These are phyloP conservation scores for Symmetrospora coprosmae DNA, from an alignment of 768 basidiomycete species.

Conservation along the genomic window DNA sequence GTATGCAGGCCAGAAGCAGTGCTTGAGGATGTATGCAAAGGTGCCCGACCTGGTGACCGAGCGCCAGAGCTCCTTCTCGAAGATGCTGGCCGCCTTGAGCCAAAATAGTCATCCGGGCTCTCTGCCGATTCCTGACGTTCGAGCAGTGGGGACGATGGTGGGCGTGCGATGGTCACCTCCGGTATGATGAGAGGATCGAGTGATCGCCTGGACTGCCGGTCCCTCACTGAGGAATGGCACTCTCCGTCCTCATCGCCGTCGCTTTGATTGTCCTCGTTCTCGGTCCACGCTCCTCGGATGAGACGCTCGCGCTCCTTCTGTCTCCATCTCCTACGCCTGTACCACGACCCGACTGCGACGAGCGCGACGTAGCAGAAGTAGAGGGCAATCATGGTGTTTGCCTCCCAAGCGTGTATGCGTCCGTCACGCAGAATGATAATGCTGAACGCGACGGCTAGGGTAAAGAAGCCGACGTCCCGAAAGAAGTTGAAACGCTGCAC, in stretches of 20 bases:
- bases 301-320: conserved; percentile 42
- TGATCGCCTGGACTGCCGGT: too few relatives aligned
- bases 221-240: too few relatives aligned
- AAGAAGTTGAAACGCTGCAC: conserved; percentile 68
- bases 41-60: not conserved
- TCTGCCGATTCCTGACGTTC: too few relatives aligned
- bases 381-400: conserved; percentile 52
- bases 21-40: not conserved
- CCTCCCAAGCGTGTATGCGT: conserved; percentile 56
- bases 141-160: too few relatives aligned
- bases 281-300: conserved; percentile 40
- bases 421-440: conserved; percentile 66
- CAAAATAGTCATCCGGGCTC: not conserved
- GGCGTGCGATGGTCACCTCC: too few relatives aligned
- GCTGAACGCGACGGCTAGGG: conserved; percentile 61
- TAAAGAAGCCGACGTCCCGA: conserved; percentile 89
- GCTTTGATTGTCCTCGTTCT: conserved; percentile 39
- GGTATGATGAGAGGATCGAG: too few relatives aligned
- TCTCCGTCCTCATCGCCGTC: not conserved
- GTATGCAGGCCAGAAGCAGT: not conserved
- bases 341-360: conserved; percentile 65
- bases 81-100: conserved; percentile 12
- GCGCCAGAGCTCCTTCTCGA: conserved; percentile 10
- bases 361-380: conserved; percentile 63
- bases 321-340: conserved; percentile 48